Base-by-base conservation (phyloP, 805 yeast genomes). In the Metschnikowia reukaufii region DNA sequence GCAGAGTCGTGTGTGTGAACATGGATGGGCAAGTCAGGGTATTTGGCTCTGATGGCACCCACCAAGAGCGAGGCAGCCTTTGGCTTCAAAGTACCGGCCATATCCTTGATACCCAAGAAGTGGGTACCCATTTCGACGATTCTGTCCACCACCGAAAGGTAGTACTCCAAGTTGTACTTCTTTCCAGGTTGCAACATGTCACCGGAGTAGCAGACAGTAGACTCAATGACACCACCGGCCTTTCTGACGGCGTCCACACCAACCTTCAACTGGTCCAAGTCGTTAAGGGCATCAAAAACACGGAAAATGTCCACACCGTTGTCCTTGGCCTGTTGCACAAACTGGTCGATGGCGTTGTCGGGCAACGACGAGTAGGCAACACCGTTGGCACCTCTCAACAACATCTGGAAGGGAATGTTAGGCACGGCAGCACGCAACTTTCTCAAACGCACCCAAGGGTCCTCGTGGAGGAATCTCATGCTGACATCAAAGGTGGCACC, bases 1-100 rank as follows among this genome's bases (percentile, higher is more conserved):
- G 99, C 99, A 54, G 98, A 91, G 73, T 94, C 99, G 72, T 94
- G 99, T 30, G 98, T 91, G 73, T 94, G 99, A 37, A 94, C 97
- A 67, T 94, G 99, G 65, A 94, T 94, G 59, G 98, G 97, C 65
- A 94, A 77, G 63, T 88, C 82, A 48, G 99, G 99, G 72, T 87
- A 88, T 70, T 80, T 84, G 51, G 79, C 81, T 73, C 99, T 83
- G 59, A 94, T 82, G 23, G 88, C 74, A 50, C 91, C 82, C 59
- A 94, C 80, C 65, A 94, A 82, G 45, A 84, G 57, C 40, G 77
- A 81, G 37, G 99, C 99, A 51, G 99, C 99, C 50, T 81, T 75
- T 51, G 99, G 99, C 72, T 92, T 91, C 75, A 94, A 70, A 55
- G 98, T 92, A 76, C 99, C 99, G 48, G 99, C 99, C 99, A 94